Evolutionary conservation across 1,139 yeast species (phyloP), one percentile per base, ranked within the genome.

Genomic region (Maudiozyma humilis): DNA sequence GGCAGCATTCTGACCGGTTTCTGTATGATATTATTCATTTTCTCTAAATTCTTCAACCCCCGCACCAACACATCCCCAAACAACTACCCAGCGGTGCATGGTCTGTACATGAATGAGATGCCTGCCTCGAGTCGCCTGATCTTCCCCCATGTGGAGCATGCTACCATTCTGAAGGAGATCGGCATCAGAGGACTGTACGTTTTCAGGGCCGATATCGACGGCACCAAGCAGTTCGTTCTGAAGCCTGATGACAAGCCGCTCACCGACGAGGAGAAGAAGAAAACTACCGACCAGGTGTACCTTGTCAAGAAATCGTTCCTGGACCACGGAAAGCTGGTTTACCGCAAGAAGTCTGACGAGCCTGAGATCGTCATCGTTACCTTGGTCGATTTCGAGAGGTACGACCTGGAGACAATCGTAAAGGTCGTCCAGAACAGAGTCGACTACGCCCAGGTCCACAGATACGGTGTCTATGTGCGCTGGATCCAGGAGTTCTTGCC

Each of bases 401-500:
- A 80, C 58, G 78, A 81, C 33, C 56, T 73, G 45, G 74, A 75
- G 10, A 76, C 79, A 30, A 67, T 86, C 47, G 76, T 81, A 17
- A 74, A 73, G 46, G 70, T 87, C 42, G 82, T 85, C 13, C 88
- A 84, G 57, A 87, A 87, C 63, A 75, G 95, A 58, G 81, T 82
- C 27, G 83, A 82, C 56, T 88, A 87, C 57, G 94, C 93, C 7
- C 81, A 79, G 59, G 65, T 64, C 23, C 87, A 85, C 55, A 72
- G 73, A 36, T 87, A 81, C 61, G 96, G 95, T 14, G 64, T 85
- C 19, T 88, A 84, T 55, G 77, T 82, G 15, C 74, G 95, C 47
- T 88, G 94, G 86, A 60, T 73, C 34, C 91, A 85, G 63, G 96
- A 88, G 61, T 87, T 84, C 60, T 59, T 75, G 37, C 89, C 88